Evolutionary conservation across 2,329 filamentous ascomycete species (phyloP).

Genomic region (Diplocarpon mali): DNA sequence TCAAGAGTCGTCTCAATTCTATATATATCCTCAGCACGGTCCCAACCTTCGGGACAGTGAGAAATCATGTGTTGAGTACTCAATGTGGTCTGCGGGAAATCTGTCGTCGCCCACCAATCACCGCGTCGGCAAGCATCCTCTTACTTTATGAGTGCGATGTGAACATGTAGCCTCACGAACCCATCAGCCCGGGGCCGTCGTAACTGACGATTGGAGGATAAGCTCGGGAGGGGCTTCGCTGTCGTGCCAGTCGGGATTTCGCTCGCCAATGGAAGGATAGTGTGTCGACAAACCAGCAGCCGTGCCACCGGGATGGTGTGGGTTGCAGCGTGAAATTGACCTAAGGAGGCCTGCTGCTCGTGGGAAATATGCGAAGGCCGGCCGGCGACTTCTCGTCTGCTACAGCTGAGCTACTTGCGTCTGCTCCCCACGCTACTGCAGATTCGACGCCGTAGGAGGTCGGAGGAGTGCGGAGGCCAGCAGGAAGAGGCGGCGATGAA

Average conservation of each 20-base stretch:
- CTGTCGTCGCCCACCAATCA: slow-evolving; percentile 13
- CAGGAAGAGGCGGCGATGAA: too few relatives aligned
- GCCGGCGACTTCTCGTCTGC: not conserved
- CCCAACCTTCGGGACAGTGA: slow-evolving; percentile 17
- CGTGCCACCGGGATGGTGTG: not conserved
- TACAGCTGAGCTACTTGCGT: not conserved
- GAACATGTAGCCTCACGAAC: not conserved
- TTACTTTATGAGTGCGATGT: slow-evolving; percentile 10
- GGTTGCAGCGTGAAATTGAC: slow-evolving; percentile 6
- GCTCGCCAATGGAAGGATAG: slow-evolving; percentile 2
- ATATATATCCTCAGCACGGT: slow-evolving; percentile 9
- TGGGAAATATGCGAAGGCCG: too few relatives aligned
- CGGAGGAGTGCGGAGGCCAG: too few relatives aligned
- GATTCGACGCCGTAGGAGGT: too few relatives aligned
- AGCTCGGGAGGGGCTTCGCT: not conserved
- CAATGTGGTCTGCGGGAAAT: slow-evolving; percentile 16
- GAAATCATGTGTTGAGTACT: slow-evolving; percentile 21
- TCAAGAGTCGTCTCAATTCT: slow-evolving; percentile 6
- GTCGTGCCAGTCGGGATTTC: not conserved
- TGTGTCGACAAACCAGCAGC: not conserved
- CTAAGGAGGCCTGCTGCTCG: not conserved
- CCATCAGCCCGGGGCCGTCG: not conserved
- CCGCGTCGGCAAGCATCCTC: slow-evolving; percentile 6
- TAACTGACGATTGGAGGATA: not conserved
- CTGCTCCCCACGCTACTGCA: too few relatives aligned